Evolutionary conservation across 371 early-diverging fungal genomes (phyloP).

Genomic region (Actinomucor elegans): DNA sequence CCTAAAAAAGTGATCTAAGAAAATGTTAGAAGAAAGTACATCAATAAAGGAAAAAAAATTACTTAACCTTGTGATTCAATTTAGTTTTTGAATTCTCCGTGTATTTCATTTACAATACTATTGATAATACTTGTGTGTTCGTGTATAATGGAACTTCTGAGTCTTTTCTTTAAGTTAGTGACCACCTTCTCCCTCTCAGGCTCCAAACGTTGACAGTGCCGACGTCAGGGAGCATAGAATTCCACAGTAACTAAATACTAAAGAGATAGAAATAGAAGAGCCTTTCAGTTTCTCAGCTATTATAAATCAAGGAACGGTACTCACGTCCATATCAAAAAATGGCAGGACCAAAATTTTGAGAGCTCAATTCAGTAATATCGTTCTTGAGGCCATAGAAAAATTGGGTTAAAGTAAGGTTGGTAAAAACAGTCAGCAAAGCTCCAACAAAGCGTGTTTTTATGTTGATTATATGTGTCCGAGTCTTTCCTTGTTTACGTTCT

Average conservation of each 20-base stretch:
- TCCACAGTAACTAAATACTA: slow-evolving; percentile 82
- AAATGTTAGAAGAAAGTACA: too few relatives aligned
- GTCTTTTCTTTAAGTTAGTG: slow-evolving; percentile 69
- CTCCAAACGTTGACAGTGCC: slow-evolving; percentile 85
- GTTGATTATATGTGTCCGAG: background rate
- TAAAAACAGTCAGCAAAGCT: slow-evolving; percentile 12
- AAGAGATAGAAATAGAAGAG: background rate
- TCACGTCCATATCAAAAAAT: slow-evolving; percentile 71
- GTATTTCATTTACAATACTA: slow-evolving; percentile 41
- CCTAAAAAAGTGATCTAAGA: too few relatives aligned
- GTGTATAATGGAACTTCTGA: slow-evolving; percentile 90
- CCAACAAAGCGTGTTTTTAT: slow-evolving; percentile 18
- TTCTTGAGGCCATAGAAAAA: slow-evolving; percentile 56
- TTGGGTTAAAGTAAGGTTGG: slow-evolving; percentile 20
- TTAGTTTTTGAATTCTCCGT: slow-evolving; percentile 49
- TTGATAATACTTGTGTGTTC: slow-evolving; percentile 85
- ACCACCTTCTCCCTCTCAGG: slow-evolving; percentile 90
- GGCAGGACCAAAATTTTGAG: slow-evolving; percentile 67
- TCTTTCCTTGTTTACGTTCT: too few relatives aligned
- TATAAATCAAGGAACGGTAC: too few relatives aligned
- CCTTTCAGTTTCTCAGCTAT: too few relatives aligned
- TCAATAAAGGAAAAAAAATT: too few relatives aligned
- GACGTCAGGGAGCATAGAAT: slow-evolving; percentile 95
- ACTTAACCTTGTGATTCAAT: slow-evolving; percentile 55
- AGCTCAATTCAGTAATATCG: slow-evolving; percentile 57